Evolutionary conservation across 73 alveolate genomes (phyloP).

Genomic region (Paramecium biaurelia): DNA sequence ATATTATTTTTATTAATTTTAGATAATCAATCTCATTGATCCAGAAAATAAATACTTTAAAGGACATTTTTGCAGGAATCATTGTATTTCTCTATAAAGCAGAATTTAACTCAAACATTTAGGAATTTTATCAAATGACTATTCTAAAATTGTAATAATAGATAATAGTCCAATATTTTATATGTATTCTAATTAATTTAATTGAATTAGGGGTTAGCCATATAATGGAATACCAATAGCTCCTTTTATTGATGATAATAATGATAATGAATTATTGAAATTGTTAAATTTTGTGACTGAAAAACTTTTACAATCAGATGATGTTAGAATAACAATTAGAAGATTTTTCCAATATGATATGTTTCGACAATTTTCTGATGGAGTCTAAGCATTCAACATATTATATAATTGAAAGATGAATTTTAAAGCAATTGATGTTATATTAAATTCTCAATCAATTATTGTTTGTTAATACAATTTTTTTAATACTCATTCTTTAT

Average conservation of each 20-base stretch:
- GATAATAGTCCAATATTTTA: constrained; percentile 3
- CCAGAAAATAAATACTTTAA: background rate
- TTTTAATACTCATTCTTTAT: too few species aligned
- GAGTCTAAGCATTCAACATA: background rate
- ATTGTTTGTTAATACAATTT: too few species aligned
- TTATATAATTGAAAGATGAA: background rate
- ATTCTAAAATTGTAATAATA: background rate
- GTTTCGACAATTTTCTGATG: background rate
- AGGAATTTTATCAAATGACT: background rate
- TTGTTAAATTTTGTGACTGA: background rate
- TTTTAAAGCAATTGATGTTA: too few species aligned
- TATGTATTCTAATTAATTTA: background rate
- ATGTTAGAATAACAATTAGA: background rate
- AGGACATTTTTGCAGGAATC: background rate
- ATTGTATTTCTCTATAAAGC: background rate
- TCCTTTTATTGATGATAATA: background rate
- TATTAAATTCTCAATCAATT: background rate
- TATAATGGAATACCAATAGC: background rate
- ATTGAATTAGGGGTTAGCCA: background rate
- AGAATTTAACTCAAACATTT: background rate
- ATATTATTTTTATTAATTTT: background rate
- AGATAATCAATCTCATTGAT: background rate
- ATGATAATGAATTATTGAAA: background rate
- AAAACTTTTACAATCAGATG: background rate
- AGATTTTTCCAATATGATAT: background rate